Conservation (phyloP, 1,139 yeast species). For the Blastobotrys malaysiensis region DNA sequence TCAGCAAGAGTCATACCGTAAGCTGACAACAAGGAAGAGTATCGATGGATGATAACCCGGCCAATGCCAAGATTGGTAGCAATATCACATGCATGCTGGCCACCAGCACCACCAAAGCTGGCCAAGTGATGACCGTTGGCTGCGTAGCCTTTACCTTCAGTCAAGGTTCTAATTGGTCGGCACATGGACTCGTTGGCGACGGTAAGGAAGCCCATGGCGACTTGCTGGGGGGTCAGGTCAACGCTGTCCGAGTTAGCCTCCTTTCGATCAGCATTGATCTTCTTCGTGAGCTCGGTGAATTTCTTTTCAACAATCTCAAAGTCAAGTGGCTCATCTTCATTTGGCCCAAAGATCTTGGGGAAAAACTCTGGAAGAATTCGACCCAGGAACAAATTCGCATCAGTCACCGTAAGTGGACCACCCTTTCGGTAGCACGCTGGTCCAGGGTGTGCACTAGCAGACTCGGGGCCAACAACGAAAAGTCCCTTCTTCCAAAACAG, state of each 20-base stretch:
- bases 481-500: slow-evolving; percentile 46
- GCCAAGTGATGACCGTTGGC: slow-evolving; percentile 42
- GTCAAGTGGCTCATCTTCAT: slow-evolving; percentile 46
- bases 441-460: slow-evolving; percentile 55
- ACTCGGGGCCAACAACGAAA: slow-evolving; percentile 51
- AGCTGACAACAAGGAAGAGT: slow-evolving; percentile 47
- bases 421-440: slow-evolving; percentile 56
- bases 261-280: slow-evolving; percentile 39
- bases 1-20: slow-evolving; percentile 51
- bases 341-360: slow-evolving; percentile 51
- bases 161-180: slow-evolving; percentile 45
- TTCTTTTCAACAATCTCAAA: slow-evolving; percentile 36
- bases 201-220: slow-evolving; percentile 46
- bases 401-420: slow-evolving; percentile 53
- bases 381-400: slow-evolving; percentile 49
- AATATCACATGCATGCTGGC: slow-evolving; percentile 47
- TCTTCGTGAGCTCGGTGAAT: slow-evolving; percentile 39
- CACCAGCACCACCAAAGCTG: slow-evolving; percentile 53
- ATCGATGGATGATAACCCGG: slow-evolving; percentile 42
- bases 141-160: slow-evolving; percentile 47
- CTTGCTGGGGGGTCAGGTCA: slow-evolving; percentile 38
- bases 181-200: slow-evolving; percentile 52
- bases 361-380: slow-evolving; percentile 46
- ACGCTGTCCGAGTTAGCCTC: slow-evolving; percentile 13
- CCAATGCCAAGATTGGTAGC: slow-evolving; percentile 42